Percentiles rank a stretch among this genome's conserved stretches.
Conservation (phyloP, 2,329 filamentous ascomycete genomes). For the Sclerotinia trifoliorum region DNA sequence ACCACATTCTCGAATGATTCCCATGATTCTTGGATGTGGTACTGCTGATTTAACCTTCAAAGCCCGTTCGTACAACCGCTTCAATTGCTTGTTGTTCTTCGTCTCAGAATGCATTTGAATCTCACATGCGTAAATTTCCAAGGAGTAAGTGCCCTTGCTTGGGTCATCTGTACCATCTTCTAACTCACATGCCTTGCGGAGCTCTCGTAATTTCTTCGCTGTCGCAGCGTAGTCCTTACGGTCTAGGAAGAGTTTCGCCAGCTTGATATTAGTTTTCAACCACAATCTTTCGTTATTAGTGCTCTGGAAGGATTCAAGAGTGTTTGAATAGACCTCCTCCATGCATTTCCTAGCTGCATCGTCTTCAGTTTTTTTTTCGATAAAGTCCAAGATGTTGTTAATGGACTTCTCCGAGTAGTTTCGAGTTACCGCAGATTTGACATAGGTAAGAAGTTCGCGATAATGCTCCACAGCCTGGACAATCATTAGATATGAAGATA, state of each 20-base stretch:
- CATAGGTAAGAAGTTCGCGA: constrained; percentile 91
- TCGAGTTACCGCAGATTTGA: constrained; percentile 92
- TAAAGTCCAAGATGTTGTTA: constrained; percentile 98
- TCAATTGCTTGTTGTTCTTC: constrained; percentile 95
- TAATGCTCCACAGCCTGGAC: constrained; percentile 84
- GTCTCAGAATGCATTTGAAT: constrained; percentile 99
- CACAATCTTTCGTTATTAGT: constrained; percentile 97
- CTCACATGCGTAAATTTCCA: constrained; percentile 94
- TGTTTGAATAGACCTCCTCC: constrained; percentile 93
- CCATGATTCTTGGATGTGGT: constrained; percentile 98
- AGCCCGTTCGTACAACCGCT: constrained; percentile 86
- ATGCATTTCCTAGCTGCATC: constrained; percentile 75
- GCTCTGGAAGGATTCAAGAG: constrained; percentile 90
- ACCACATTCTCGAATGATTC: constrained; percentile 96
- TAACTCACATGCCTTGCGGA: constrained; percentile 84
- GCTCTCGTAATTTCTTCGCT: constrained; percentile 78
- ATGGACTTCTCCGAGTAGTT: constrained; percentile 99
- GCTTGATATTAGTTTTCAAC: constrained; percentile 98
- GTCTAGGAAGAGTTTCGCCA: constrained; percentile 86
- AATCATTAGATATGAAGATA: constrained; percentile 21
- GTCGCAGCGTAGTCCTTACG: constrained; percentile 82
- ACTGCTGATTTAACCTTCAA: constrained; percentile 94
- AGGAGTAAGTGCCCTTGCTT: constrained; percentile 91
- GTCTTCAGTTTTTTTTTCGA: constrained; percentile 82
- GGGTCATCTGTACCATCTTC: constrained; percentile 87